Evolutionary conservation across 139 green algal species (phyloP), one percentile per base, ranked within the genome.

Genomic region (Trebouxia sp.): DNA sequence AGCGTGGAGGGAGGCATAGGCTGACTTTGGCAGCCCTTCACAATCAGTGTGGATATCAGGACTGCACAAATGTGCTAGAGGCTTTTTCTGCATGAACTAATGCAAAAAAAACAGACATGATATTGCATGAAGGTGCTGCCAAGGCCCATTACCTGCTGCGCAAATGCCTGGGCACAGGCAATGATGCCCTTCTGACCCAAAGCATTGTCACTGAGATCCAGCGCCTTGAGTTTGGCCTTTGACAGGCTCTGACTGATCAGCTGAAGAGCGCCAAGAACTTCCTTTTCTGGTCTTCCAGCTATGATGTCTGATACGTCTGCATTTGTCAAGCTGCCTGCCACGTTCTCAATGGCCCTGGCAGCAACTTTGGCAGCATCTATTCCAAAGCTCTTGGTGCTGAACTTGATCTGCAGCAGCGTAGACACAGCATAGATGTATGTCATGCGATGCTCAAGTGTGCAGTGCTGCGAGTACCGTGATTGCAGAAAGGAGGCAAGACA

Each of bases 141-240:
- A n/a, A n/a, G n/a, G n/a, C n/a, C n/a, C n/a, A n/a, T 0, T 77
- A 91, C 89, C 90, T 93, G 90, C 20, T 84, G 78, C 6, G 67
- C 76, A 11, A 97, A 84, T 37, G 90, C 88, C 22, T 85, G 90
- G 12, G 86, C 85, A 72, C 85, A 94, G 26, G 94, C 94, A 5
- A 93, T 88, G 30, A 98, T 85, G 69, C 94, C 95, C 91, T 98
- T 98, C 87, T 98, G 94, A 0, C 94, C 95, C 20, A 98, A 90
- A 14, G 95, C 95, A 69, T 98, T 98, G 90, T 98, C 92, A 11
- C 84, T 93, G 4, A 98, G 82, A 88, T 98, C 89, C 14, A 98
- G 85, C 48, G 83, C 53, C 67, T 43, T 83, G 12, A 95, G 83
- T 28, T 84, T 76, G 1, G 88, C 84, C 38, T 48, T 69, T 20